Percentiles rank a stretch among this genome's conserved stretches.
Conservation (phyloP, 2,329 filamentous ascomycete species). For the Clathrospora elynae region DNA sequence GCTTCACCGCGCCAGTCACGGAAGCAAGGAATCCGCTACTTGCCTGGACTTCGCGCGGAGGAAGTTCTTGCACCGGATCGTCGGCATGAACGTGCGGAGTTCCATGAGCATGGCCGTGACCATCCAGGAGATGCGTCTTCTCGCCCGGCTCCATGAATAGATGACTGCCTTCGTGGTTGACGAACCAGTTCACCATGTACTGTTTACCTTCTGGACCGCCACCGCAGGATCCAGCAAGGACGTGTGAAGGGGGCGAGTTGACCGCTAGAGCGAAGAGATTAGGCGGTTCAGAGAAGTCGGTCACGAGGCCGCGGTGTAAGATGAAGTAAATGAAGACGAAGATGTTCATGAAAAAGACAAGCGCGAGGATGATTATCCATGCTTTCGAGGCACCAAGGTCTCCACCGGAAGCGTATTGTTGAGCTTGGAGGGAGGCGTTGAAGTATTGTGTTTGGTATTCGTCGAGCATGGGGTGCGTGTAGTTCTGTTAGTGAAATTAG, state of each 20-base stretch:
- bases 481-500: slow-evolving; percentile 46
- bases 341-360: slow-evolving; percentile 70
- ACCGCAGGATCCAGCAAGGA: slow-evolving; percentile 62
- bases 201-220: slow-evolving; percentile 59
- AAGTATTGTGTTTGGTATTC: slow-evolving; percentile 63
- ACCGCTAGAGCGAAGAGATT: slow-evolving; percentile 75
- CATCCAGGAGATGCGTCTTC: slow-evolving; percentile 28
- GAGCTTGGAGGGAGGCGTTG: slow-evolving; percentile 65
- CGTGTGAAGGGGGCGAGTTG: slow-evolving; percentile 62
- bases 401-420: slow-evolving; percentile 73
- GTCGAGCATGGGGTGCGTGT: slow-evolving; percentile 46
- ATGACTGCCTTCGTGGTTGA: slow-evolving; percentile 57
- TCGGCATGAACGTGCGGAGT: slow-evolving; percentile 16
- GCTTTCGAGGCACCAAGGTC: slow-evolving; percentile 63
- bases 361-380: slow-evolving; percentile 69
- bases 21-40: slow-evolving; percentile 6
- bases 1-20: slow-evolving; percentile 10
- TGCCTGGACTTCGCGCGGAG: neutral
- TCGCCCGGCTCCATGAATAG: slow-evolving; percentile 58
- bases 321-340: slow-evolving; percentile 69
- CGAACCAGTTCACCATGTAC: slow-evolving; percentile 53
- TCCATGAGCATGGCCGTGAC: slow-evolving; percentile 16
- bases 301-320: slow-evolving; percentile 66
- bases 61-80: slow-evolving; percentile 1
- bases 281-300: slow-evolving; percentile 77